These are phyloP conservation scores for Heimioporus sp. DNA, from an alignment of 768 basidiomycete genomes.

Conservation along the genomic window DNA sequence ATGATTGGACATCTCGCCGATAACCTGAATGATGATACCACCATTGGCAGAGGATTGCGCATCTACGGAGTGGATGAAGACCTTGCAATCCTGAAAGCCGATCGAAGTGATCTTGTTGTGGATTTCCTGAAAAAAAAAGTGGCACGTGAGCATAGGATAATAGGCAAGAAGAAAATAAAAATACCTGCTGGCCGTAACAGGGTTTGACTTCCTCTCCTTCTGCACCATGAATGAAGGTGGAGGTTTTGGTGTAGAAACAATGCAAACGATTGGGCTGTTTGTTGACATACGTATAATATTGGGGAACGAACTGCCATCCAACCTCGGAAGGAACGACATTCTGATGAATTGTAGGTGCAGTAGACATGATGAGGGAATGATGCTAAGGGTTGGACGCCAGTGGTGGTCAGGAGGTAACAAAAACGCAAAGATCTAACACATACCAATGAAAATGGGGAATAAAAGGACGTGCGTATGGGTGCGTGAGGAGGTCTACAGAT, in stretches of 20 bases:
- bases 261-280: constrained; percentile 95
- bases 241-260: constrained; percentile 98
- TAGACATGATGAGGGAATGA: constrained; percentile 37
- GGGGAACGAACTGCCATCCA: constrained; percentile 99
- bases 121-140: constrained; percentile 67
- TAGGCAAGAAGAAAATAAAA: constrained; percentile 23
- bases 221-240: constrained; percentile 94
- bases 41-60: constrained; percentile 92
- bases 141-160: constrained; percentile 3
- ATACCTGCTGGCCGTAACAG: constrained; percentile 90
- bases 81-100: constrained; percentile 95
- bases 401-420: constrained; percentile 2
- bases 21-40: constrained; percentile 98
- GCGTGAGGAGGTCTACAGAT: constrained; percentile 39
- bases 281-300: constrained; percentile 99
- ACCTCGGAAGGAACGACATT: constrained; percentile 89
- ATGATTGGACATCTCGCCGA: constrained; percentile 97
- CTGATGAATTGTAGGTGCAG: constrained; percentile 48
- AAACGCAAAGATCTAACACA: background rate
- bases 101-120: constrained; percentile 94
- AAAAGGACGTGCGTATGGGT: constrained; percentile 33
- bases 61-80: constrained; percentile 98
- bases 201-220: constrained; percentile 93
- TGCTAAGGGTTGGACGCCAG: constrained; percentile 17
- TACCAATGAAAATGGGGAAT: constrained; percentile 32